Percentiles rank a stretch among this genome's conserved stretches.
These are phyloP conservation scores for Gossypium thurberi DNA, from an alignment of 345 rosid genomes.

Conservation along the genomic window DNA sequence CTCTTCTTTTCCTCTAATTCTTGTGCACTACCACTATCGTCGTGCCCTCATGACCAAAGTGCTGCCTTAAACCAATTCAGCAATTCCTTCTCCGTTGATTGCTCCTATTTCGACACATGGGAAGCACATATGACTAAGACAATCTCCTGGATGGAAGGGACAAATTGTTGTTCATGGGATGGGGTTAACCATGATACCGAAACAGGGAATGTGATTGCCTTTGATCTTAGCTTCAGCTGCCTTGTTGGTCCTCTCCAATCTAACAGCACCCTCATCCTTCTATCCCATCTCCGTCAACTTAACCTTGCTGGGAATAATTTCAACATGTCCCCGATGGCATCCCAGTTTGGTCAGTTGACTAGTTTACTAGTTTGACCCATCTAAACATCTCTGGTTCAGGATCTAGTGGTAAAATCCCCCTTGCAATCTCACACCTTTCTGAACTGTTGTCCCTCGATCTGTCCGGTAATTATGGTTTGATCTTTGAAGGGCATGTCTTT, in stretches of 20 bases:
- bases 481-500: neutral
- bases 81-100: neutral
- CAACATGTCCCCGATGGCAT: neutral
- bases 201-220: conserved; percentile 20
- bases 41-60: neutral
- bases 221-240: conserved; percentile 17
- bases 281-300: conserved; percentile 5
- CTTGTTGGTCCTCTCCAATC: neutral
- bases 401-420: too few species aligned
- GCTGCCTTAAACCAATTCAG: neutral
- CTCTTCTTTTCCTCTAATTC: neutral
- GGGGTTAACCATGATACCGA: conserved; percentile 9
- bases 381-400: too few species aligned
- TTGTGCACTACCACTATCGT: too few species aligned
- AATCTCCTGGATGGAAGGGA: neutral
- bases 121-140: neutral
- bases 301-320: conserved; percentile 19
- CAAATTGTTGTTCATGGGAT: conserved; percentile 23
- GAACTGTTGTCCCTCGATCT: conserved; percentile 1
- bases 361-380: neutral
- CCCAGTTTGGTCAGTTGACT: conserved; percentile 17
- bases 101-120: neutral
- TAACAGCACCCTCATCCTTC: conserved; percentile 10
- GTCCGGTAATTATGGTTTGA: neutral
- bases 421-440: neutral